Percentiles rank a stretch among this genome's conserved stretches.
Evolutionary conservation across 2,329 filamentous ascomycete species (phyloP).

Genomic region (Alternaria triticimaculans): DNA sequence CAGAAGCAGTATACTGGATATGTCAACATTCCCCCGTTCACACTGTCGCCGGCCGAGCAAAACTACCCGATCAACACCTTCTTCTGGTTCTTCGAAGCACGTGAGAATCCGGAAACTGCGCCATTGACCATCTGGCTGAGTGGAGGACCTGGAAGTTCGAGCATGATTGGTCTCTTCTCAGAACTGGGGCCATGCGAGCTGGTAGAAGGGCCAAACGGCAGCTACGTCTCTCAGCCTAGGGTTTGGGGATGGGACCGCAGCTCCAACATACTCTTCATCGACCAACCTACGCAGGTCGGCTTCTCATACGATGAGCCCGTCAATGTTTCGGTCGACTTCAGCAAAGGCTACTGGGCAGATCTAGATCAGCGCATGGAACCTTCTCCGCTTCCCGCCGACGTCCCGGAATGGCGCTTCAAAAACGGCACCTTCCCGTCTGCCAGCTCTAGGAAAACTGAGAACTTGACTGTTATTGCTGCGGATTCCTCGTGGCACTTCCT

Average conservation of each 20-base stretch:
- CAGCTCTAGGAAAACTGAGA: slow-evolving; percentile 57
- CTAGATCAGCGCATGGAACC: slow-evolving; percentile 26
- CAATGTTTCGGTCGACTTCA: slow-evolving; percentile 52
- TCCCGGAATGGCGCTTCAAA: slow-evolving; percentile 52
- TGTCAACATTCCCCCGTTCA: slow-evolving; percentile 65
- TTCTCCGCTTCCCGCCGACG: slow-evolving; percentile 34
- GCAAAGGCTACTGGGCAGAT: neutral
- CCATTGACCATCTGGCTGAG: slow-evolving; percentile 68
- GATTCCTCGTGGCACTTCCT: slow-evolving; percentile 70
- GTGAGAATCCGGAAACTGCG: slow-evolving; percentile 58
- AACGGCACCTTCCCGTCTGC: slow-evolving; percentile 72
- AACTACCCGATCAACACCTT: slow-evolving; percentile 66
- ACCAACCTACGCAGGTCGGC: slow-evolving; percentile 72
- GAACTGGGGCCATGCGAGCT: slow-evolving; percentile 62
- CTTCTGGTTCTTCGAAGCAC: slow-evolving; percentile 70
- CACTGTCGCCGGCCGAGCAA: slow-evolving; percentile 56
- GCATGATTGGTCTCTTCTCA: slow-evolving; percentile 68
- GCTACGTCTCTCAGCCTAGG: slow-evolving; percentile 62
- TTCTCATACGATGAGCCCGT: slow-evolving; percentile 71
- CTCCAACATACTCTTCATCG: slow-evolving; percentile 66
- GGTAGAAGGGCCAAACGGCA: slow-evolving; percentile 51
- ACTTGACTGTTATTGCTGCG: slow-evolving; percentile 65
- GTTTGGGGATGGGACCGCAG: slow-evolving; percentile 71
- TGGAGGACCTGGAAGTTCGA: slow-evolving; percentile 70
- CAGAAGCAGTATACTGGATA: slow-evolving; percentile 74